Percentiles rank a stretch among this genome's conserved stretches.
Conservation (phyloP, 345 rosid species). For the Hypericum perforatum region DNA sequence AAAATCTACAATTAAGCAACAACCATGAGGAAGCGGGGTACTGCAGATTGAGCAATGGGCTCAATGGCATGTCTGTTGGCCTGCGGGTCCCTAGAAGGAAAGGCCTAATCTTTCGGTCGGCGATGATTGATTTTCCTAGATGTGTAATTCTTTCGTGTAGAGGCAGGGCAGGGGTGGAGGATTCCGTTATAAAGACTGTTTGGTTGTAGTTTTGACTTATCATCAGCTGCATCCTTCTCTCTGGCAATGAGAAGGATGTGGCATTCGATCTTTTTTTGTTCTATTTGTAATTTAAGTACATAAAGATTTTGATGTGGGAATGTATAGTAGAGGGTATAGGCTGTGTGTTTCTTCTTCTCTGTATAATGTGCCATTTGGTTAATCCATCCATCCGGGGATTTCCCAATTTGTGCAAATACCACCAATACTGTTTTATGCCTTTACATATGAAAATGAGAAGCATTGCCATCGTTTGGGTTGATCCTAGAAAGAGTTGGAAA, state of each 20-base stretch:
- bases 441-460: neutral
- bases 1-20: slow-evolving; percentile 23
- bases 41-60: neutral
- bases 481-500: no score
- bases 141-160: slow-evolving; percentile 18
- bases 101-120: slow-evolving; percentile 2
- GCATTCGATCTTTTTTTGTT: slow-evolving; percentile 13
- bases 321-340: slow-evolving; percentile 43
- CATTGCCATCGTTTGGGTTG: no score
- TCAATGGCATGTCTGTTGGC: neutral
- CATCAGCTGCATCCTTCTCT: slow-evolving; percentile 11
- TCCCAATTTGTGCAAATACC: slow-evolving; percentile 8
- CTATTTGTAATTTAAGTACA: slow-evolving; percentile 23
- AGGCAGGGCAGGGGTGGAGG: slow-evolving; percentile 8
- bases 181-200: slow-evolving; percentile 8
- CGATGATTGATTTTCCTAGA: slow-evolving; percentile 10
- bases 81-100: no score
- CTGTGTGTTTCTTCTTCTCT: slow-evolving; percentile 5
- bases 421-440: neutral
- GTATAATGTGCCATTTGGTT: slow-evolving; percentile 10
- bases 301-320: slow-evolving; percentile 33
- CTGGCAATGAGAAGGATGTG: slow-evolving; percentile 10
- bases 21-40: neutral
- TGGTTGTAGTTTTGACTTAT: slow-evolving; percentile 14
- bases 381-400: neutral